Evolutionary conservation across 768 basidiomycete species (phyloP).

Genomic region (Mycena kentingensis): DNA sequence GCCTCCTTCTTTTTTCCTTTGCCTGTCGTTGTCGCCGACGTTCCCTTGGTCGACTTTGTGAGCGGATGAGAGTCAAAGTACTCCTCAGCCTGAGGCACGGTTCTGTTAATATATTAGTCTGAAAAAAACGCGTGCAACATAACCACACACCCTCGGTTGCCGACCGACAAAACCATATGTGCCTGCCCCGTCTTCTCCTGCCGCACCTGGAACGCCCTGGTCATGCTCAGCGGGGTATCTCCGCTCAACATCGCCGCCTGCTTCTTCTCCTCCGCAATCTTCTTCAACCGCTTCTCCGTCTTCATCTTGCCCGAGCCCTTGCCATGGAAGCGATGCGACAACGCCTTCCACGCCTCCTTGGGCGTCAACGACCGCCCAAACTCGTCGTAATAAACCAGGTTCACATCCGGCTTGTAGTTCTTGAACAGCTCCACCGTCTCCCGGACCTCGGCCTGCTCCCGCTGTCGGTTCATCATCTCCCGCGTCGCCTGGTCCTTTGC

Average conservation of each 20-base stretch:
- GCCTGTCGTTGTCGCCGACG: slow-evolving; percentile 52
- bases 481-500: slow-evolving; percentile 91
- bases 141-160: slow-evolving; percentile 78
- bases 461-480: slow-evolving; percentile 90
- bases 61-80: slow-evolving; percentile 81
- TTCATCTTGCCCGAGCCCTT: slow-evolving; percentile 97
- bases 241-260: slow-evolving; percentile 91
- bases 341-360: slow-evolving; percentile 98
- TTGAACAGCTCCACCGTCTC: slow-evolving; percentile 82
- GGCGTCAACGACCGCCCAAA: slow-evolving; percentile 84
- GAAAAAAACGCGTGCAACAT: background rate
- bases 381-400: slow-evolving; percentile 96
- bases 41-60: slow-evolving; percentile 73
- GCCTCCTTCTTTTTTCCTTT: slow-evolving; percentile 84
- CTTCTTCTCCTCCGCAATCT: slow-evolving; percentile 97
- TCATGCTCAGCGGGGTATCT: slow-evolving; percentile 96
- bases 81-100: slow-evolving; percentile 82
- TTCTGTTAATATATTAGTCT: slow-evolving; percentile 45
- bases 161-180: slow-evolving; percentile 93
- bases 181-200: slow-evolving; percentile 95
- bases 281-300: slow-evolving; percentile 94
- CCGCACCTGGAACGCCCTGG: slow-evolving; percentile 86
- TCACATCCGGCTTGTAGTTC: slow-evolving; percentile 95
- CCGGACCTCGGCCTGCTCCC: slow-evolving; percentile 90
- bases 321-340: slow-evolving; percentile 98